Evolutionary conservation across 768 basidiomycete species (phyloP).

Genomic region (Strobilomyces dryophilus): DNA sequence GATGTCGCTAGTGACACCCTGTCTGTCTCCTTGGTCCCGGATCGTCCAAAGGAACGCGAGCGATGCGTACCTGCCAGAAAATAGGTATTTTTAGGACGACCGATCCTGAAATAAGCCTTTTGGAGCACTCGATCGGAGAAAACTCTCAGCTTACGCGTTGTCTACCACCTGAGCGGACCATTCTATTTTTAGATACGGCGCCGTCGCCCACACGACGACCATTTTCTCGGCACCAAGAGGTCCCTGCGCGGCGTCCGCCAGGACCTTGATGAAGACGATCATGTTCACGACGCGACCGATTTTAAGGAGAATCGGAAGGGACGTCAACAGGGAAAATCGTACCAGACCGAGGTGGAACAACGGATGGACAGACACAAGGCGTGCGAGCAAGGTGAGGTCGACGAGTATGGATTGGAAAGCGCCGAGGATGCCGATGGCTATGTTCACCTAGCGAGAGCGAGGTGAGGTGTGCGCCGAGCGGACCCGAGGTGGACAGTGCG

Average conservation of each 20-base stretch:
- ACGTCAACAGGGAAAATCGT: constrained; percentile 16
- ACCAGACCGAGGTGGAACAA: constrained; percentile 7
- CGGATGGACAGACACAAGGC: constrained; percentile 27
- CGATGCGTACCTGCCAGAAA: neutral
- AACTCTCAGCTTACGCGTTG: constrained; percentile 20
- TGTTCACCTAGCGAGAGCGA: constrained; percentile 13
- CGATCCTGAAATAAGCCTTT: neutral
- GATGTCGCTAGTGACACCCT: constrained; percentile 19
- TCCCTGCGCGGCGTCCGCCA: constrained; percentile 19
- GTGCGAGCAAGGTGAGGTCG: constrained; percentile 27
- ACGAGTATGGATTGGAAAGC: constrained; percentile 27
- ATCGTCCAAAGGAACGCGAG: constrained; percentile 27
- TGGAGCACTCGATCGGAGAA: no score
- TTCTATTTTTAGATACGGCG: constrained; percentile 31
- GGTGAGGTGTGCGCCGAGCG: neutral
- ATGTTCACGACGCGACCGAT: constrained; percentile 26
- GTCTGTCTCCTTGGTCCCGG: constrained; percentile 7
- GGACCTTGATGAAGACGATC: constrained; percentile 24
- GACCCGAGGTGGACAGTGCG: neutral
- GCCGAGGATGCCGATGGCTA: constrained; percentile 30
- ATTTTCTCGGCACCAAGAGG: constrained; percentile 14
- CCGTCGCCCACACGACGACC: constrained; percentile 17
- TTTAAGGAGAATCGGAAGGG: constrained; percentile 28
- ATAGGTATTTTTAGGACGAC: neutral
- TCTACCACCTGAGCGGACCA: constrained; percentile 30